phyloP scores from a whole-genome alignment of 176 grass and related monocot genomes.

The Musa troglodytarum region DNA sequence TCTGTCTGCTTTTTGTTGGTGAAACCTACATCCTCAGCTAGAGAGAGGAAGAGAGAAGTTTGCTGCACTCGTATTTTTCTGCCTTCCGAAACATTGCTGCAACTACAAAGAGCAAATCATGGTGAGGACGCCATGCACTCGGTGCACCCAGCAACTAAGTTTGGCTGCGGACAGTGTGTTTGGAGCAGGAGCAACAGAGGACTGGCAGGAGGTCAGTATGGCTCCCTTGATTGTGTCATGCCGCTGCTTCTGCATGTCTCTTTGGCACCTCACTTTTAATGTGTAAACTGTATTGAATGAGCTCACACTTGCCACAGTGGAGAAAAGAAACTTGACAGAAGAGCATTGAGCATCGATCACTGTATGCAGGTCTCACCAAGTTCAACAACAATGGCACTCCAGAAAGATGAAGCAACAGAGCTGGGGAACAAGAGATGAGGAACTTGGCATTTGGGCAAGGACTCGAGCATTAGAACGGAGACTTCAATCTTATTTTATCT shows the following conservation, averaged over 20 bases:
- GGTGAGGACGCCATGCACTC: not conserved
- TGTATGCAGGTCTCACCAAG: too few relatives aligned
- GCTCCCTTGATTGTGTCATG: constrained; percentile 3
- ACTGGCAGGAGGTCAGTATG: not conserved
- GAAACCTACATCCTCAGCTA: not conserved
- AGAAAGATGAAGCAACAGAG: too few relatives aligned
- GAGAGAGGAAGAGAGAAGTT: not conserved
- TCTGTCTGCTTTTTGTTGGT: not conserved
- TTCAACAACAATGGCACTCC: too few relatives aligned
- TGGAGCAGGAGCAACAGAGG: not conserved
- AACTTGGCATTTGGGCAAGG: too few relatives aligned
- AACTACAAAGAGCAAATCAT: too few relatives aligned
- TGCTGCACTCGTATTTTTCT: not conserved
- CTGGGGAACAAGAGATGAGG: too few relatives aligned
- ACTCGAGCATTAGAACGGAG: too few relatives aligned
- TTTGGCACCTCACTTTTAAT: not conserved
- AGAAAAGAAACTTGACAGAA: not conserved
- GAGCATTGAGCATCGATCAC: too few relatives aligned
- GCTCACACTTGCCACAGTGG: not conserved
- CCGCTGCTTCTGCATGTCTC: not conserved
- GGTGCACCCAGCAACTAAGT: too few relatives aligned
- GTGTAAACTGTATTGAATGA: not conserved
- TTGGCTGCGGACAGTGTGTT: not conserved
- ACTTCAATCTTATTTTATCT: too few relatives aligned
- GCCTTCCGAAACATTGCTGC: too few relatives aligned